Evolutionary conservation across 371 early-diverging fungal species (phyloP), one percentile per base, ranked within the genome.

Genomic region (Umbelopsis sp.): DNA sequence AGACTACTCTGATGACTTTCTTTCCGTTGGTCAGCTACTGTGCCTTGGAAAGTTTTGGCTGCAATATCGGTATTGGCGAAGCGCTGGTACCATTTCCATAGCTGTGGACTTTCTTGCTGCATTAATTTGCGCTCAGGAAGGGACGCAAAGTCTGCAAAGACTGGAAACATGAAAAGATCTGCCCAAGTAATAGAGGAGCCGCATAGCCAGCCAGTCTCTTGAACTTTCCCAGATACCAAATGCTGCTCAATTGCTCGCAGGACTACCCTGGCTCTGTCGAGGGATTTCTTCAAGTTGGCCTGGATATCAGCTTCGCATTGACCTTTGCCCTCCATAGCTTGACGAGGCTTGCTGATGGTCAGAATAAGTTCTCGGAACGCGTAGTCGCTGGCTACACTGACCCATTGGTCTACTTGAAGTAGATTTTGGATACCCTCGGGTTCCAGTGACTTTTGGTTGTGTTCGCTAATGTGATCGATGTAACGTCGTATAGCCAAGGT

Each of bases 101-200:
- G 29, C 29, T 38, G 52, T 14, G 81, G 81, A 3, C 71, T 70
- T 9, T 64, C 70, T n/a, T 68, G 50, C 35, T 67, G n/a, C 12
- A 78, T 66, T 2, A 62, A 52, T 22, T 52, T n/a, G 0, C 38
- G 35, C 46, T 78, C 78, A 7, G 76, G 78, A 32, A 74, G 14
- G 25, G 72, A 62, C 50, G 69, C 78, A 7, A 78, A 29, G 65
- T 78, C 78, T 6, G 78, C 76, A 37, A 76, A 64, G n/a, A 68
- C 65, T 14, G 81, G 81, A 57, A 69, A 80, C 29, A 80, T 63
- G 52, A 73, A 78, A 25, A 73, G 71, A 53, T 80, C 81, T 3
- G 81, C 81, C 81, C 81, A 80, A 35, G 81, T 75, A 24, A 80
- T 20, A 16, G 68, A 24, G 2, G 67, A 50, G 7, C 78, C 78